phyloP scores from a whole-genome alignment of 2,329 filamentous ascomycete genomes.

The Lecanosticta acicola region DNA sequence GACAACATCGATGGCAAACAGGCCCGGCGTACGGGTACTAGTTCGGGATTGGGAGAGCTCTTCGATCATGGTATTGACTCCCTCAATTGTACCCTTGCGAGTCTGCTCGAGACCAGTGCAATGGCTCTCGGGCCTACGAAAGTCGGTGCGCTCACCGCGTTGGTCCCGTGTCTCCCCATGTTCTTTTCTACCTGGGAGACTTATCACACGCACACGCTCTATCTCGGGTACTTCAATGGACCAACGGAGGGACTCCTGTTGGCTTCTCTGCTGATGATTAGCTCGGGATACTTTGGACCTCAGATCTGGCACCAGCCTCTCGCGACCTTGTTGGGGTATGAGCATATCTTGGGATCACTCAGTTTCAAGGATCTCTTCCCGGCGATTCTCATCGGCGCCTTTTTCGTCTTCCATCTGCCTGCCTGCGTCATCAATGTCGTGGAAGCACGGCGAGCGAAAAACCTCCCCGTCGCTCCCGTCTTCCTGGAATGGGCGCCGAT shows the following conservation, averaged over 20 bases:
- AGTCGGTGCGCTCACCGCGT: constrained; percentile 82
- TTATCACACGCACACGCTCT: constrained; percentile 95
- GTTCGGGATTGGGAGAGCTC: constrained; percentile 87
- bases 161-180: constrained; percentile 91
- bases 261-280: constrained; percentile 76
- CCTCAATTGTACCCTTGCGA: constrained; percentile 90
- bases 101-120: constrained; percentile 82
- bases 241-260: constrained; percentile 93
- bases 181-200: constrained; percentile 99
- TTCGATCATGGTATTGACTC: constrained; percentile 99
- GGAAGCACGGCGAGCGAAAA: constrained; percentile 64
- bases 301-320: constrained; percentile 78
- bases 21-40: constrained; percentile 87
- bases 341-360: constrained; percentile 60
- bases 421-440: constrained; percentile 85
- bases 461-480: constrained; percentile 70
- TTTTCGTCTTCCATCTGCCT: constrained; percentile 64
- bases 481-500: constrained; percentile 95
- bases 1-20: constrained; percentile 99
- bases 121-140: constrained; percentile 84
- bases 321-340: constrained; percentile 59
- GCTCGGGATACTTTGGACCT: constrained; percentile 83
- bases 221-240: constrained; percentile 93
- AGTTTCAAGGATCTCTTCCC: constrained; percentile 89
- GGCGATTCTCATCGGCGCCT: constrained; percentile 45